phyloP scores from a whole-genome alignment of 2,329 filamentous ascomycete species.

The Talaromyces sp. region DNA sequence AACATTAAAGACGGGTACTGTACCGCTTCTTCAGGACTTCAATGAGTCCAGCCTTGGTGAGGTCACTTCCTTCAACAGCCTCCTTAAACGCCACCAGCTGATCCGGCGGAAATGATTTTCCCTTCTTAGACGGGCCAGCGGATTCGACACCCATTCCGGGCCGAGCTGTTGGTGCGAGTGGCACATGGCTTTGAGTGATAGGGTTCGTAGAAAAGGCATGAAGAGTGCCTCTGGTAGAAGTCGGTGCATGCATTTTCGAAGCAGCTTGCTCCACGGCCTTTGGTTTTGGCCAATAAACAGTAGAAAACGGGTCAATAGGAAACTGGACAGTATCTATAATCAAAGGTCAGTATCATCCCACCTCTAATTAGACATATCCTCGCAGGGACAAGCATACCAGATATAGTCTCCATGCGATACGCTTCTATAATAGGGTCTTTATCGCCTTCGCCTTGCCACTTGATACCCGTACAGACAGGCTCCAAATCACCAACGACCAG shows the following conservation, averaged over 20 bases:
- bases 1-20: slow-evolving; percentile 13
- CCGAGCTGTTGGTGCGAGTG: background rate
- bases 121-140: slow-evolving; percentile 20
- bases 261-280: slow-evolving; percentile 20
- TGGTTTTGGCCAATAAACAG: slow-evolving; percentile 64
- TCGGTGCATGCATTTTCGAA: slow-evolving; percentile 6
- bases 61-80: slow-evolving; percentile 63
- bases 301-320: slow-evolving; percentile 80
- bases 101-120: slow-evolving; percentile 51
- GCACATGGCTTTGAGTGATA: slow-evolving; percentile 5
- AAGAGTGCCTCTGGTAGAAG: slow-evolving; percentile 13
- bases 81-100: slow-evolving; percentile 63
- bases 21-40: slow-evolving; percentile 69
- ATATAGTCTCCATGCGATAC: slow-evolving; percentile 70
- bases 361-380: slow-evolving; percentile 13
- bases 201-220: slow-evolving; percentile 9
- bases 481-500: slow-evolving; percentile 63
- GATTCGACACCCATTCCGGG: background rate
- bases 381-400: slow-evolving; percentile 47
- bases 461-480: slow-evolving; percentile 73
- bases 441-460: slow-evolving; percentile 62
- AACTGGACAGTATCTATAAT: slow-evolving; percentile 40
- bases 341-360: slow-evolving; percentile 8
- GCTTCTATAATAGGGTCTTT: slow-evolving; percentile 48
- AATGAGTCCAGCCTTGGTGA: slow-evolving; percentile 69